phyloP scores from a whole-genome alignment of 257 asterid genomes.

The Solanum tarapatanum region DNA sequence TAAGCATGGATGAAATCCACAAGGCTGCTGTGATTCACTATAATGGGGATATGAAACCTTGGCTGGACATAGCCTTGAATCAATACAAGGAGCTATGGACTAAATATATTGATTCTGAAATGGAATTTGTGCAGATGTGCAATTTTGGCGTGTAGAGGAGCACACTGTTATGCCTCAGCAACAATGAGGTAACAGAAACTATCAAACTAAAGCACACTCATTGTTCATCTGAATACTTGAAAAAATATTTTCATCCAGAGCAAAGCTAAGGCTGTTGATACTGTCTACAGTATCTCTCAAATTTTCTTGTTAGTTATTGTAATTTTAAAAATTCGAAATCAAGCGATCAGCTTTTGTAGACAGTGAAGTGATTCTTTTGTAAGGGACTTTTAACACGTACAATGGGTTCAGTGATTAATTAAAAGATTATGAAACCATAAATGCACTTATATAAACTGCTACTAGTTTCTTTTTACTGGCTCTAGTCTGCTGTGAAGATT shows the following conservation, averaged over 20 bases:
- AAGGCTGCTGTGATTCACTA: slow-evolving; percentile 93
- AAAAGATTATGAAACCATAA: neutral
- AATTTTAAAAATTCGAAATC: neutral
- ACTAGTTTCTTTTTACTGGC: neutral
- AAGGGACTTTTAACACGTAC: neutral
- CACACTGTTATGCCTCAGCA: slow-evolving; percentile 7
- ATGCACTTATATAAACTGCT: neutral
- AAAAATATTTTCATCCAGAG: slow-evolving; percentile 23
- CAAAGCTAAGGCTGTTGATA: slow-evolving; percentile 24
- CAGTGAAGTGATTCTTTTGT: slow-evolving; percentile 3
- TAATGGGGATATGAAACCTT: slow-evolving; percentile 97
- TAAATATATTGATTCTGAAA: slow-evolving; percentile 77
- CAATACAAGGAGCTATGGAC: slow-evolving; percentile 90
- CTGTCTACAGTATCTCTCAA: slow-evolving; percentile 7
- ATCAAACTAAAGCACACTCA: slow-evolving; percentile 4
- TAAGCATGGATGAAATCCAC: slow-evolving; percentile 83
- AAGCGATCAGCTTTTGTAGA: neutral
- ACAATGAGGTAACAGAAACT: slow-evolving; percentile 10
- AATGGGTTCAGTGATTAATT: neutral
- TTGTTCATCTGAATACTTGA: slow-evolving; percentile 9
- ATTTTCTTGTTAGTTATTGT: slow-evolving; percentile 20
- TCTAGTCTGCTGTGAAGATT: neutral
- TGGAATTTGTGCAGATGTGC: slow-evolving; percentile 97
- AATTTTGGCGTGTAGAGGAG: slow-evolving; percentile 78
- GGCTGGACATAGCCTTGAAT: slow-evolving; percentile 98